These are phyloP conservation scores for Cryptosporidium baileyi DNA, from an alignment of 169 alveolate species.

Conservation along the genomic window DNA sequence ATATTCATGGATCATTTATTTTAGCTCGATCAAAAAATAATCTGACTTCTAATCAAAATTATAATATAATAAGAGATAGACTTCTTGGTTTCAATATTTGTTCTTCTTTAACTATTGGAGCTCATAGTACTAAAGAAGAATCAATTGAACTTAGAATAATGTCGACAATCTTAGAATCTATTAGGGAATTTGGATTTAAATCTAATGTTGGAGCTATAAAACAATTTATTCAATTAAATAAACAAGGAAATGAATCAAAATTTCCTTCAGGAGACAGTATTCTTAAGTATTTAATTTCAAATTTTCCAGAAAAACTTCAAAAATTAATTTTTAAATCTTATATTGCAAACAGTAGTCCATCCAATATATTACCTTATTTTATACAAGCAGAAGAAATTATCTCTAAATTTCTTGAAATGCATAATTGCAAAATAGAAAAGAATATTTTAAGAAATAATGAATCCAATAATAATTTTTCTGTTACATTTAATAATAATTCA, in stretches of 20 bases:
- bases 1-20: slow-evolving; percentile 15
- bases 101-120: slow-evolving; percentile 46
- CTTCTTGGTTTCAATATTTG: slow-evolving; percentile 21
- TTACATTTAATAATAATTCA: background rate
- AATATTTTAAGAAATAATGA: background rate
- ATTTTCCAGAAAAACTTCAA: slow-evolving; percentile 9
- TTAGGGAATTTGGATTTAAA: slow-evolving; percentile 55
- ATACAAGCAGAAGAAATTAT: background rate
- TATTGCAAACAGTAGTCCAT: background rate
- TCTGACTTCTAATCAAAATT: background rate
- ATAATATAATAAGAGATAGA: background rate
- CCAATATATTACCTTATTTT: slow-evolving; percentile 25
- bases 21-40: background rate
- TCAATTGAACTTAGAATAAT: slow-evolving; percentile 43
- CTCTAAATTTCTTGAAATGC: background rate
- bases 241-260: background rate
- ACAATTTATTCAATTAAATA: background rate
- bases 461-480: background rate
- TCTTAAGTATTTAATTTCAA: background rate
- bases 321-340: slow-evolving; percentile 11
- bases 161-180: slow-evolving; percentile 34
- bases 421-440: background rate
- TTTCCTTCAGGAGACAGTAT: slow-evolving; percentile 15
- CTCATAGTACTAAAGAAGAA: slow-evolving; percentile 63
- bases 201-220: background rate